phyloP scores from a whole-genome alignment of 306 rosid genomes.

The Pueraria montana region DNA sequence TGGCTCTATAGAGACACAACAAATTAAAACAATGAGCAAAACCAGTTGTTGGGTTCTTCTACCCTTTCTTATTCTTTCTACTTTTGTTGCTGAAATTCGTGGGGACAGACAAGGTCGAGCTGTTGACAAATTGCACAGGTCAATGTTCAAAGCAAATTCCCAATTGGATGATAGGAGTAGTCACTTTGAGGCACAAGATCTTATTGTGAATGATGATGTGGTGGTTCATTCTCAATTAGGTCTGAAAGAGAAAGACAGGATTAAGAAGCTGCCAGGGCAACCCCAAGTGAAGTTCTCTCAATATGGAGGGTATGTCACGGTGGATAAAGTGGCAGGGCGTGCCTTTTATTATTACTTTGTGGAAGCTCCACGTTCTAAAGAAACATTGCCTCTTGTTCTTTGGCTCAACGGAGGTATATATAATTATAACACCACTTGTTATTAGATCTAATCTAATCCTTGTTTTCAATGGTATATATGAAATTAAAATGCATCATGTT shows the following conservation, averaged over 20 bases:
- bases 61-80: conserved; percentile 19
- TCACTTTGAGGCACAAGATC: conserved; percentile 39
- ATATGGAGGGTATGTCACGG: conserved; percentile 82
- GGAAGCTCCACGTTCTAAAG: conserved; percentile 68
- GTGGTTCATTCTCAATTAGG: conserved; percentile 54
- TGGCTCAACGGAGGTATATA: conserved; percentile 93
- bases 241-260: conserved; percentile 67
- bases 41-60: conserved; percentile 16
- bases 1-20: neutral
- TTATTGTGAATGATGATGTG: too few relatives aligned
- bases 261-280: conserved; percentile 65
- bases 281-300: conserved; percentile 69
- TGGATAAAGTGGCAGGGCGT: conserved; percentile 68
- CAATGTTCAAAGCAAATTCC: conserved; percentile 27
- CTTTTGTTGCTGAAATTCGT: conserved; percentile 26
- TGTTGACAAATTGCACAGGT: neutral
- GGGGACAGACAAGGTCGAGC: conserved; percentile 35
- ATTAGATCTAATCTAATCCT: neutral
- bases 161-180: neutral
- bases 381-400: conserved; percentile 76
- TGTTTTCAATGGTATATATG: conserved; percentile 13
- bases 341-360: conserved; percentile 76
- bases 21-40: conserved; percentile 42
- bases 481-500: conserved; percentile 34
- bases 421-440: neutral